Evolutionary conservation across 2,329 filamentous ascomycete species (phyloP).

Genomic region (Aspergillus sclerotialis): DNA sequence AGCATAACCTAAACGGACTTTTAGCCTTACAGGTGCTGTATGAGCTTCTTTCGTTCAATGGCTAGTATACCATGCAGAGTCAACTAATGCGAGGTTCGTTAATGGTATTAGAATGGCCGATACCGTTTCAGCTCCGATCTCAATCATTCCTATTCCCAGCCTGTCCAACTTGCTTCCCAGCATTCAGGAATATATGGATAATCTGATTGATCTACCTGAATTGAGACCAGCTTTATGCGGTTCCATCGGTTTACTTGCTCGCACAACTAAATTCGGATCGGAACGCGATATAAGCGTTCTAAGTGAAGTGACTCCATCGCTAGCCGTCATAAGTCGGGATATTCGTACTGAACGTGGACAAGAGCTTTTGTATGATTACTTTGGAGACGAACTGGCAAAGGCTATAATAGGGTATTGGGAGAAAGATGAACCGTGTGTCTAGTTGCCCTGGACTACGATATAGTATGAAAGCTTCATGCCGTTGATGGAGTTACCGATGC

Average conservation of each 20-base stretch:
- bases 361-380: constrained; percentile 21
- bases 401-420: constrained; percentile 34
- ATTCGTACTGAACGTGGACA: constrained; percentile 12
- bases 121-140: constrained; percentile 10
- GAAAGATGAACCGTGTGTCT: constrained; percentile 23
- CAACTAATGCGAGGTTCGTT: too few relatives aligned
- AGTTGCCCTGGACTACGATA: background rate
- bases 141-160: constrained; percentile 28
- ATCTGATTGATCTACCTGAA: constrained; percentile 21
- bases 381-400: constrained; percentile 22
- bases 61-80: background rate
- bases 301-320: constrained; percentile 22
- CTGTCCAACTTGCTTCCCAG: constrained; percentile 11
- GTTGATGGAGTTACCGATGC: too few relatives aligned
- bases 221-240: constrained; percentile 4
- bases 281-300: constrained; percentile 24
- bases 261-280: constrained; percentile 13
- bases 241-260: constrained; percentile 14
- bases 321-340: constrained; percentile 12
- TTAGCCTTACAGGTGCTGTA: constrained; percentile 20
- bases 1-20: constrained; percentile 11
- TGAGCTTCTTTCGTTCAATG: constrained; percentile 2
- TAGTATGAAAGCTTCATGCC: too few relatives aligned
- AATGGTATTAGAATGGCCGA: constrained; percentile 13
- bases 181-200: constrained; percentile 26